phyloP scores from a whole-genome alignment of 2,329 filamentous ascomycete species.

The Pseudocercospora crystallina region DNA sequence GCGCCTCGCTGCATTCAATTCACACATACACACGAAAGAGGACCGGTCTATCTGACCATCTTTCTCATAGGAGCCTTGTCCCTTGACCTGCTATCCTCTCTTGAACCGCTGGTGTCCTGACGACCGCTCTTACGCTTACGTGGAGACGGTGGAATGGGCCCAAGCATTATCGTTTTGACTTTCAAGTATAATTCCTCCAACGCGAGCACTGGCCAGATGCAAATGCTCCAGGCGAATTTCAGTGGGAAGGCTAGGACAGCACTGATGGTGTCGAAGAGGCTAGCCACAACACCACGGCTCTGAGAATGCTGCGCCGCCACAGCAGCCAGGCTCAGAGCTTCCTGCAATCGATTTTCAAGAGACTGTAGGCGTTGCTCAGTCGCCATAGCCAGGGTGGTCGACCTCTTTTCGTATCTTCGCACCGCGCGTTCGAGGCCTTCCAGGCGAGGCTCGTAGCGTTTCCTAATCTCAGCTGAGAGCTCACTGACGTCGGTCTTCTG shows the following conservation, averaged over 20 bases:
- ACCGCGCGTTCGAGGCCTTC: conserved; percentile 87
- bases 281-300: conserved; percentile 25
- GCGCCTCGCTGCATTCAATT: too few relatives aligned
- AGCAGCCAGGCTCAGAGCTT: conserved; percentile 77
- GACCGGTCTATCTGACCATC: too few relatives aligned
- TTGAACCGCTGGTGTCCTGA: not conserved
- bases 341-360: conserved; percentile 69
- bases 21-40: too few relatives aligned
- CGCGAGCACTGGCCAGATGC: conserved; percentile 21
- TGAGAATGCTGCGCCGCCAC: conserved; percentile 59
- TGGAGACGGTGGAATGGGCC: conserved; percentile 13
- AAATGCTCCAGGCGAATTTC: conserved; percentile 20
- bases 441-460: conserved; percentile 74
- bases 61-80: not conserved
- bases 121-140: conserved; percentile 5
- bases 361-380: conserved; percentile 72
- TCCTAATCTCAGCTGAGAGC: conserved; percentile 54
- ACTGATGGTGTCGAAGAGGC: conserved; percentile 19
- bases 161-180: conserved; percentile 24
- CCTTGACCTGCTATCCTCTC: conserved; percentile 9
- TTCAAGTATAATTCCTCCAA: conserved; percentile 27
- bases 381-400: conserved; percentile 70
- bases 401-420: conserved; percentile 86
- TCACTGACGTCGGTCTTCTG: conserved; percentile 35
- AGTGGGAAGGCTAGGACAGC: conserved; percentile 18